A percentile compares a stretch with the other conserved stretches of the same genome.
Conservation (phyloP, 179 eudicot species). For the Silene noctiflora region DNA sequence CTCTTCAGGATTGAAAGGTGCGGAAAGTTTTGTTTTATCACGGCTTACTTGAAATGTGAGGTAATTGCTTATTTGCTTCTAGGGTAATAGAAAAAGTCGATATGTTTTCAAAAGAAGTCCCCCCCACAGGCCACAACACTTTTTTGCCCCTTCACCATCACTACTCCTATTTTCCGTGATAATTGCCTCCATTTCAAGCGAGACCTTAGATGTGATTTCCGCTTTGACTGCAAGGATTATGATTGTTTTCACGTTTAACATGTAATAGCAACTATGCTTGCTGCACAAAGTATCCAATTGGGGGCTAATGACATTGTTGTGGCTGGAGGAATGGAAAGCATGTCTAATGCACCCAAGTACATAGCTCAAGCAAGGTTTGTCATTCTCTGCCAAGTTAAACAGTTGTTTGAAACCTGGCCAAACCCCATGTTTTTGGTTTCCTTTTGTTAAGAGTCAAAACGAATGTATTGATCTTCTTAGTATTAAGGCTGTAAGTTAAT, state of each 20-base stretch:
- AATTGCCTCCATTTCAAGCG: neutral
- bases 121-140: too few relatives aligned
- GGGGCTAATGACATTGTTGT: slow-evolving; percentile 87
- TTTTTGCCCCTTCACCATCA: too few relatives aligned
- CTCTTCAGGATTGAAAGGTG: slow-evolving; percentile 98
- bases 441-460: neutral
- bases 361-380: slow-evolving; percentile 73
- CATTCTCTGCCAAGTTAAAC: neutral
- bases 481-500: neutral
- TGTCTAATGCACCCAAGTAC: slow-evolving; percentile 93
- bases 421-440: neutral
- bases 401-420: neutral
- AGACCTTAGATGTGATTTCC: neutral
- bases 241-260: slow-evolving; percentile 15
- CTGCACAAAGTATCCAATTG: slow-evolving; percentile 85
- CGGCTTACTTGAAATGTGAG: neutral
- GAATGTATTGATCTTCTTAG: neutral
- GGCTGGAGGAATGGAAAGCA: slow-evolving; percentile 99
- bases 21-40: slow-evolving; percentile 11
- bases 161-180: neutral
- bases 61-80: too few relatives aligned
- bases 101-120: too few relatives aligned
- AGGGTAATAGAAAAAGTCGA: too few relatives aligned
- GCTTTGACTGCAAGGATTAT: neutral
- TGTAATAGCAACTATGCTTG: slow-evolving; percentile 83